Evolutionary conservation across 2,329 filamentous ascomycete species (phyloP).

Genomic region (Pyrenochaeta sp.): DNA sequence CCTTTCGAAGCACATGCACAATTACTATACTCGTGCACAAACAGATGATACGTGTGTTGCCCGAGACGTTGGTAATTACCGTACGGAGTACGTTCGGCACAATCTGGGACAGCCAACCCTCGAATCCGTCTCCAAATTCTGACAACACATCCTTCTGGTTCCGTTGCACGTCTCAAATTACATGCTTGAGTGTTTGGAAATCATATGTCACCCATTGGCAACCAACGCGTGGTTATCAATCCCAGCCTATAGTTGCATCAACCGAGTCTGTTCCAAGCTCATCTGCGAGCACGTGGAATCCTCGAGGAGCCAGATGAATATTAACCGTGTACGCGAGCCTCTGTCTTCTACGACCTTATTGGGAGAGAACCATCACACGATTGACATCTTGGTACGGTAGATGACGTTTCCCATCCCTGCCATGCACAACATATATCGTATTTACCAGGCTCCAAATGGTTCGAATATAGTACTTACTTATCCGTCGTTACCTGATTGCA

Average conservation of each 20-base stretch:
- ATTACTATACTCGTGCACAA: not conserved
- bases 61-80: too few relatives aligned
- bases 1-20: not conserved
- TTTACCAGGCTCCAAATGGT: slow-evolving; percentile 1
- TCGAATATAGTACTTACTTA: not conserved
- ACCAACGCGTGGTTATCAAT: not conserved
- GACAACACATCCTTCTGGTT: too few relatives aligned
- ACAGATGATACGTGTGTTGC: not conserved
- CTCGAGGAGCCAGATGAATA: not conserved
- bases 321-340: slow-evolving; percentile 3
- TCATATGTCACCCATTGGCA: not conserved
- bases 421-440: slow-evolving; percentile 3
- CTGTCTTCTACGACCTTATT: not conserved
- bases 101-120: too few relatives aligned
- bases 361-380: slow-evolving; percentile 1
- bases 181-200: not conserved
- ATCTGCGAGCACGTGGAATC: not conserved
- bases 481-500: not conserved
- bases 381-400: slow-evolving; percentile 4
- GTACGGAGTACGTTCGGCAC: too few relatives aligned
- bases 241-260: slow-evolving; percentile 2
- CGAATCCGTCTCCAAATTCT: too few relatives aligned
- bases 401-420: slow-evolving; percentile 10
- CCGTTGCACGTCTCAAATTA: not conserved
- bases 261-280: not conserved